phyloP scores from a whole-genome alignment of 2,329 filamentous ascomycete genomes.

The Alternaria conjuncta region DNA sequence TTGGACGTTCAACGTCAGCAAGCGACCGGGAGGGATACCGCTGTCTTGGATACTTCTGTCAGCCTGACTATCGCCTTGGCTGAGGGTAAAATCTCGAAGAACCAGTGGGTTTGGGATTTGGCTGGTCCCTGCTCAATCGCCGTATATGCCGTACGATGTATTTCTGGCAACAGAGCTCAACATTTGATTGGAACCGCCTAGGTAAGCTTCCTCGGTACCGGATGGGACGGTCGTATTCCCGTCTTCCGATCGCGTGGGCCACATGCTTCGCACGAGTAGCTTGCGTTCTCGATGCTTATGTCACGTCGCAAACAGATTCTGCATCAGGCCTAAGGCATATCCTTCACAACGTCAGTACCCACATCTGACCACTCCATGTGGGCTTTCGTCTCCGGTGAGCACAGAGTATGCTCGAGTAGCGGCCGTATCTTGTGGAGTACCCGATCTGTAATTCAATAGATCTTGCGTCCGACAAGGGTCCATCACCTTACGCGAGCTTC shows the following conservation, averaged over 20 bases:
- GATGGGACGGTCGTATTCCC: neutral
- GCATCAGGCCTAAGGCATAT: neutral
- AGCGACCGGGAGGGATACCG: neutral
- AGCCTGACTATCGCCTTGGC: slow-evolving; percentile 6
- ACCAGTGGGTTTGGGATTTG: neutral
- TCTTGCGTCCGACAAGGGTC: slow-evolving; percentile 9
- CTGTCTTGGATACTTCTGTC: slow-evolving; percentile 1
- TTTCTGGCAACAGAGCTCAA: slow-evolving; percentile 3
- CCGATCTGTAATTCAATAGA: slow-evolving; percentile 16
- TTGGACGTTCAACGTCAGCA: slow-evolving; percentile 12
- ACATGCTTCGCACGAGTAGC: neutral
- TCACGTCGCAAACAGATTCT: neutral
- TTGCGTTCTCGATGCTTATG: slow-evolving; percentile 4
- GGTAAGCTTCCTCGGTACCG: neutral
- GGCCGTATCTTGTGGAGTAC: slow-evolving; percentile 6
- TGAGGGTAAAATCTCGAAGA: neutral
- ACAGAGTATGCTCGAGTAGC: neutral
- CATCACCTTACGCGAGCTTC: slow-evolving; percentile 7
- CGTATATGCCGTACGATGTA: slow-evolving; percentile 5
- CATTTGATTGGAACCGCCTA: neutral
- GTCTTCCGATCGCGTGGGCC: neutral
- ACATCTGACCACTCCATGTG: neutral
- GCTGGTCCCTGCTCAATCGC: neutral
- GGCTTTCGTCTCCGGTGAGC: slow-evolving; percentile 1
- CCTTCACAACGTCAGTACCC: slow-evolving; percentile 1